Evolutionary conservation across 1,284 basidiomycete genomes (phyloP), one percentile per base, ranked within the genome.

Genomic region (Ceratobasidium sp.): DNA sequence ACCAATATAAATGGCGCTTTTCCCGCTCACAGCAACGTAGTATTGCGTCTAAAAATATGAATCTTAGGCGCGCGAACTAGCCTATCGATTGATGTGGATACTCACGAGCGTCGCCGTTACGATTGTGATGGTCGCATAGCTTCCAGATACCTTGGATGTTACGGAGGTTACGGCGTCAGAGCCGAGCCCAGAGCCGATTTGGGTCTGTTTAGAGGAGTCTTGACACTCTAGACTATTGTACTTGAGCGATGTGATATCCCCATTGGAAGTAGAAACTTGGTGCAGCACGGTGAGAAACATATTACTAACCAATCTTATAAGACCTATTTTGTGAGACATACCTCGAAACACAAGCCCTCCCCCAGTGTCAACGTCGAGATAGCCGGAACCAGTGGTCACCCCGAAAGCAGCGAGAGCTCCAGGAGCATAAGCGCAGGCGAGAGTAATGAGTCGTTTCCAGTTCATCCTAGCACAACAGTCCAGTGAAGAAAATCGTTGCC

Each of bases 1-100:
- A 9, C 63, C 75, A 27, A 76, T 76, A 47, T 76, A 75, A 33
- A 76, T 74, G n/a, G 73, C 56, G 11, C 47, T 65, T 48, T 71
- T 48, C 11, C 73, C 73, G 53, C 54, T 71, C 19, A 69, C 48
- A n/a, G 73, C 75, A 44, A 76, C 66, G 51, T 75, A 67, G 66
- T 76, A 76, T n/a, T 76, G 75, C 6, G 73, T 76, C 53, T 74
- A 31, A 8, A 54, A 9, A 44, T 51, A n/a, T 45, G 6, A 3
- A 50, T 1, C 27, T 22, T n/a, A 14, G 8, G 7, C 19, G 14
- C 19, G n/a, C 24, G 0, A n/a, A 33, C 15, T 8, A 8, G 27
- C n/a, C 22, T 33, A 9, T 15, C 7, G 27, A 17, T 8, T 17
- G 24, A 36, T 22, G n/a, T 6, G 47, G 31, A 50, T 29, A 51